Evolutionary conservation across 805 yeast genomes (phyloP), one percentile per base, ranked within the genome.

Genomic region (Maudiozyma serrabonitensis): DNA sequence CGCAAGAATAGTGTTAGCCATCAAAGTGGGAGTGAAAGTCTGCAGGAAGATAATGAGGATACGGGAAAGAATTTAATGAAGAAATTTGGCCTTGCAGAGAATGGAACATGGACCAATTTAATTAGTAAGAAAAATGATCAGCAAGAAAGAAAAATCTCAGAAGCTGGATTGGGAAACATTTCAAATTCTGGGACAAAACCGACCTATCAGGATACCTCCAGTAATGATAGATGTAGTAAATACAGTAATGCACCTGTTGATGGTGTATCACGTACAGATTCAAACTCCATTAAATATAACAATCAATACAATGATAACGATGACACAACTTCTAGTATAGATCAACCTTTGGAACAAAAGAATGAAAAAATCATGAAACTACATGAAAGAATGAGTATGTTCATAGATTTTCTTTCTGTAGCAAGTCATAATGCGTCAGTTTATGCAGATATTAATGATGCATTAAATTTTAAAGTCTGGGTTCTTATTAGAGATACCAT

Each of bases 361-460:
- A 16, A n/a, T 35, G 38, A 35, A 6, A 35, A 15, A 13, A 35
- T 16, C 18, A 16, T 15, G 18, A 35, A 35, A 35, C 18, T 35
- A 6, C 38, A 56, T 37, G 47, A 54, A 16, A 56, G 52, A 43
- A 52, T 58, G 31, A 55, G 60, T n/a, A 41, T 57, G 12, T 42
- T 63, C 39, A 49, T 63, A n/a, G 61, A 59, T 41, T 50, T 66
- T 18, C 53, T 60, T 16, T 48, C 60, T 7, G 58, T 58, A n/a
- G 63, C 67, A 40, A 58, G 58, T 41, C 67, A 64, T 41, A 66
- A 66, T 50, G 67, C 69, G 0, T 56, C 58, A 13, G 62, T 60
- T 1, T 65, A 65, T 54, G 51, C 61, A 1, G 55, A 54, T 46
- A 58, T 66, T 18, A 63, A 58, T 26, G 70, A 66, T 47, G 40